Base-by-base conservation (phyloP, 345 rosid species). In the Aquilaria yunnanensis region DNA sequence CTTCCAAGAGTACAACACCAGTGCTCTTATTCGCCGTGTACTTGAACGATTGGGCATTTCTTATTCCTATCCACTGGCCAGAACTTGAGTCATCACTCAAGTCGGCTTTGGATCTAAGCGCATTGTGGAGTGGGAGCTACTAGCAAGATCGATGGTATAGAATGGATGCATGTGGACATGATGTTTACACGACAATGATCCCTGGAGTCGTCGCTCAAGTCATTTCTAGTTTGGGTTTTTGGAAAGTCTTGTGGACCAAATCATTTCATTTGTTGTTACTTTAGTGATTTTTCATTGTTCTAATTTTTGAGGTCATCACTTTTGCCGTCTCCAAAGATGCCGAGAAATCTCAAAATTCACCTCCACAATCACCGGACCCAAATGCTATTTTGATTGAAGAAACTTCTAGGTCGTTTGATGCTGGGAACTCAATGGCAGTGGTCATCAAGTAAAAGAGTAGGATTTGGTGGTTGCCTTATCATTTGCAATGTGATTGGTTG, bases 131-230 rank as follows among this genome's bases (percentile, higher is more conserved):
- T 93, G 98, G 97, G 87, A 88, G 71, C 83, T 49, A 90, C 75
- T 86, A 86, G 97, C 70, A 88, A 83, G 71, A 70, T 79, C 43
- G 85, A 86, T 55, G 90, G 96, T 16, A 16, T 1, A 80, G 68
- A 72, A 90, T 93, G 98, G 96, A 93, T 56, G 94, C 80, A 4
- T 90, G 97, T 45, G 98, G 97, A 0, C 96, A 90, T 50, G 96
- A 93, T 71, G 80, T 85, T 16, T 94, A 86, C 58, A 82, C 94
- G 6, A 78, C 98, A 1, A 93, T 86, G 92, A 87, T 88, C 29
- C 94, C 90, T 47, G 98, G 98, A 33, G 94, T 96, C 54, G 74
- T 75, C 87, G 75, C 97, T 93, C 65, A 75, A 71, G 97, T 93
- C 64, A 47, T 79, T 51, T 66, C 67, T 66, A 9, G 5, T n/a